These are phyloP conservation scores for Pestalotiopsis sp. DNA, from an alignment of 2,329 filamentous ascomycete genomes.

Conservation along the genomic window DNA sequence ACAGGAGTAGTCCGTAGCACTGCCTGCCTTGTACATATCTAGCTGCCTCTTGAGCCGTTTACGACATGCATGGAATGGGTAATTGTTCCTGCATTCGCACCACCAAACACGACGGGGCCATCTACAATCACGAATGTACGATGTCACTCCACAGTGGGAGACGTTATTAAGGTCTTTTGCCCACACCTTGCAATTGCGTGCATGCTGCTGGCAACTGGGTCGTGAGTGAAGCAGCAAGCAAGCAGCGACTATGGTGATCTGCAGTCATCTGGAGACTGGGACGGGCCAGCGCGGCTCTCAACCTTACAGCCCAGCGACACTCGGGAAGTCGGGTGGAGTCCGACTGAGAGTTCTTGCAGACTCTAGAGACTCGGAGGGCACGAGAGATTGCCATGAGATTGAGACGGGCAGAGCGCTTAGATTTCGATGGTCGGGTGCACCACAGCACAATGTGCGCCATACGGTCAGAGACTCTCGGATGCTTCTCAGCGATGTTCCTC, in stretches of 20 bases:
- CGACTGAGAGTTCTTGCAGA: neutral
- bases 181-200: neutral
- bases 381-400: neutral
- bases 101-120: neutral
- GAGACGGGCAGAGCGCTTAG: slow-evolving; percentile 3
- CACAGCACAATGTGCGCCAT: neutral
- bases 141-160: neutral
- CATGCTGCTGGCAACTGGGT: neutral
- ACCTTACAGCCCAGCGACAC: neutral
- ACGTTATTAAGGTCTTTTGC: neutral
- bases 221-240: neutral
- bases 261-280: neutral
- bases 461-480: neutral
- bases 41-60: neutral
- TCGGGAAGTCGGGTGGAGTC: neutral
- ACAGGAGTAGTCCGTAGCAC: neutral
- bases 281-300: neutral
- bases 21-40: neutral
- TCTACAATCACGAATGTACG: neutral
- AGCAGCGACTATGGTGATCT: neutral
- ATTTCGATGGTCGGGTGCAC: neutral
- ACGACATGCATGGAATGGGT: neutral
- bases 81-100: neutral
- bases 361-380: neutral
- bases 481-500: neutral